A percentile compares a stretch with the other conserved stretches of the same genome.
phyloP scores from a whole-genome alignment of 768 basidiomycete genomes.

The Kwoniella bestiolae region DNA sequence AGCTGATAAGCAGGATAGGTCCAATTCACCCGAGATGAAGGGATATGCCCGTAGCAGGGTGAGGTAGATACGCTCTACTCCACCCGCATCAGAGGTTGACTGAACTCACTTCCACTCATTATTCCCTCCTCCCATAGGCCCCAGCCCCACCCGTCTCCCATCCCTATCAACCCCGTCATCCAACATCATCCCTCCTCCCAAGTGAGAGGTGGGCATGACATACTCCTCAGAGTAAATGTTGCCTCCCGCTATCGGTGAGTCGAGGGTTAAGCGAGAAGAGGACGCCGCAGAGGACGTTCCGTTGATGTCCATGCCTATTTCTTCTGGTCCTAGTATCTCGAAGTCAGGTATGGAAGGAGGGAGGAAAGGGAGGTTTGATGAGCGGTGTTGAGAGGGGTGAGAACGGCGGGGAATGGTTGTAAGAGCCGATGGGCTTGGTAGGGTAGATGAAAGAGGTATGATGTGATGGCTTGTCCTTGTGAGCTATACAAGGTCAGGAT shows the following conservation, averaged over 20 bases:
- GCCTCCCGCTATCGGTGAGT: background rate
- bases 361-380: background rate
- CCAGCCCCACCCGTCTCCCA: background rate
- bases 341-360: background rate
- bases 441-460: no score
- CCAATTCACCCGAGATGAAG: no score
- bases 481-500: no score
- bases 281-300: background rate
- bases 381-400: background rate
- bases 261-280: background rate
- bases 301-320: slow-evolving; percentile 6
- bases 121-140: slow-evolving; percentile 8
- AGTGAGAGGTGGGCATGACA: background rate
- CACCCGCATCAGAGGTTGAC: background rate
- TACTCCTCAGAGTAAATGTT: background rate
- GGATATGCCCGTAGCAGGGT: no score
- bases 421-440: no score
- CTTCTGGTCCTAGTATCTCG: background rate
- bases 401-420: background rate
- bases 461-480: no score
- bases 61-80: no score
- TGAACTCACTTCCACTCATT: slow-evolving; percentile 11
- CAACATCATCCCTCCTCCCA: background rate
- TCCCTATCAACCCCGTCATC: background rate
- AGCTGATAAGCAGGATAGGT: no score